Evolutionary conservation across 169 alveolate genomes (phyloP), one percentile per base, ranked within the genome.

Genomic region (Babesia sp.): DNA sequence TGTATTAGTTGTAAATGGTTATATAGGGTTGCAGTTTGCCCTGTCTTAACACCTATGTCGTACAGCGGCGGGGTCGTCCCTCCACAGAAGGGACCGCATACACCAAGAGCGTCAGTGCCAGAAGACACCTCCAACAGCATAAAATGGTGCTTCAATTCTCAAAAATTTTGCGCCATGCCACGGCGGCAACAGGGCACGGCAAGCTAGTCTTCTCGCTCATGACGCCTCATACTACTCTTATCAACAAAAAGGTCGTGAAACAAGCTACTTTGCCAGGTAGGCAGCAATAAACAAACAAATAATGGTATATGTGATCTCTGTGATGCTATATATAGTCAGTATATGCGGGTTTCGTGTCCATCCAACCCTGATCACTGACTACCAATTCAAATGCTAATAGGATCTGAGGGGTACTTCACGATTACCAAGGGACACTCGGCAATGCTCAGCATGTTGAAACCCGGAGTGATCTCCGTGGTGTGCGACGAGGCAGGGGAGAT

Each of bases 351-450:
- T n/a, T n/a, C n/a, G n/a, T n/a, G n/a, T n/a, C n/a, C n/a, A n/a
- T n/a, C n/a, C n/a, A n/a, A n/a, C n/a, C n/a, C n/a, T n/a, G n/a
- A n/a, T n/a, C n/a, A n/a, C n/a, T n/a, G n/a, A n/a, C n/a, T n/a
- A 37, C 7, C 71, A 69, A 69, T 36, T 18, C 36, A 71, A 0
- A 22, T 24, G 42, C 60, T 29, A 34, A 12, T 56, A 79, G 89
- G 89, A 0, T 66, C 57, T 31, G 89, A 81, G 58, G 89, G 89
- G 18, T 81, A 81, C 54, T 81, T 81, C 60, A 81, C 89, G 18
- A 68, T 81, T 28, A 81, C 89, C 12, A 48, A 60, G 50, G 89
- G 89, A 6, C 89, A 81, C 44, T 71, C 85, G 22, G 81, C 89
- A 20, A 57, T 81, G 85, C 56, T 81, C 41, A 61, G 70, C 56